Evolutionary conservation across 768 basidiomycete genomes (phyloP), one percentile per base, ranked within the genome.

Genomic region (Melanogaster broomeanus): DNA sequence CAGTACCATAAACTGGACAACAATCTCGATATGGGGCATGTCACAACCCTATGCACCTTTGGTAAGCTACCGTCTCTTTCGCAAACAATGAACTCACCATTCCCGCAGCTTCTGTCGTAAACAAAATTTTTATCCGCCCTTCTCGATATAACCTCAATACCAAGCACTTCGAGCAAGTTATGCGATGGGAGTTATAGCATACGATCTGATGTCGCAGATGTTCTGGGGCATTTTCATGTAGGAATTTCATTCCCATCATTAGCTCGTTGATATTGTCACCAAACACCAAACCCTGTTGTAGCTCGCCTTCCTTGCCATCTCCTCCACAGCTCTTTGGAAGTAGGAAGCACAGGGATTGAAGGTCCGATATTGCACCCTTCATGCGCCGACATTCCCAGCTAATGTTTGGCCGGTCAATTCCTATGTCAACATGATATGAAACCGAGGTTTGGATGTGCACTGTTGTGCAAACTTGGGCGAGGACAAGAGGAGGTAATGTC

Each of bases 81-180:
- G 18, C 21, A n/a, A 40, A 24, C 27, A 19, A 10, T 11, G 24
- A n/a, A 27, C 67, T 18, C 51, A 72, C 73, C 71, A 74, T 74
- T 22, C 71, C 72, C 5, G 68, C 69, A 0, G 65, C 71, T 42
- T 74, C 71, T 12, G 73, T 73, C 15, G 68, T 62, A 7, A 72
- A 49, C 3, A 72, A 53, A 18, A 70, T 50, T 22, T 48, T 56
- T 1, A 60, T 61, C 11, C 58, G 55, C 0, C 70, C 67, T 38
- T 55, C 18, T 3, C 56, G 35, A 56, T 66, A 73, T 4, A 42
- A 12, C 21, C 45, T 39, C 64, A 72, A 66, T 7, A 60, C 6
- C 10, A 40, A 40, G 8, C 24, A 16, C 27, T 49, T 49, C 3
- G 38, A 21, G 10, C 12, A 10, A 5, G 39, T 21, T 5, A 24